Base-by-base conservation (phyloP, 2,329 filamentous ascomycete species). In the Chrysoporthe austroafricana region DNA sequence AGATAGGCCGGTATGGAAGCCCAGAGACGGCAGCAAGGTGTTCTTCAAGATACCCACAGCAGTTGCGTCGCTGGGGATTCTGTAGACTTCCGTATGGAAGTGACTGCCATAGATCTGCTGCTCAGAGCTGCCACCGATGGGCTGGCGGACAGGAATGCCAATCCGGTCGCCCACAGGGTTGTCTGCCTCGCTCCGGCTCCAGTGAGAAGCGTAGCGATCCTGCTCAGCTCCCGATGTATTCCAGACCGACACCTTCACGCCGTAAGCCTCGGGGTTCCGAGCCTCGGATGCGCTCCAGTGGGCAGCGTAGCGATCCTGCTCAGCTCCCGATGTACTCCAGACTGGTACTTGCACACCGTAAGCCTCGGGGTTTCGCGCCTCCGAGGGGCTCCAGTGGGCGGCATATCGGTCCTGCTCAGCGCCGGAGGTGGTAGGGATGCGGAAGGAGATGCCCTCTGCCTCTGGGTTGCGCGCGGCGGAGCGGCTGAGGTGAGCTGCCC, bases 1-100 rank as follows among this genome's bases (percentile, higher is more conserved):
- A 11, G 84, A 81, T 14, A 88, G 79, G 4, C 83, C 80, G 0
- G 84, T 80, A 70, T 88, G 85, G 0, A 88, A 76, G 0, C 80
- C 79, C 48, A 88, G 77, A 0, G 85, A 87, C 0, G 86, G 86
- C 3, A 86, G 77, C 2, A 88, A 74, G 2, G 84, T 84, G 21
- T 84, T 81, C 70, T 81, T 82, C 32, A 88, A 72, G 60, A 88
- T 83, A 11, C 85, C 85, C 8, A 87, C 75, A 1, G 68, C 44
- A 9, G 66, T 70, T 5, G 56, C 34, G 21, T 61, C 71, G 54
- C 13, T 69, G 46, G 60, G 71, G 50, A 32, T 67, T 32, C 16
- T 69, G 50, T 54, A 72, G 56, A 42, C 58, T 36, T 60, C 62
- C 39, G 62, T 62, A 52, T 16, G 66, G 46, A 73, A 67, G 34